Evolutionary conservation across 768 basidiomycete genomes (phyloP).

Genomic region (Lactarius sanguifluus): DNA sequence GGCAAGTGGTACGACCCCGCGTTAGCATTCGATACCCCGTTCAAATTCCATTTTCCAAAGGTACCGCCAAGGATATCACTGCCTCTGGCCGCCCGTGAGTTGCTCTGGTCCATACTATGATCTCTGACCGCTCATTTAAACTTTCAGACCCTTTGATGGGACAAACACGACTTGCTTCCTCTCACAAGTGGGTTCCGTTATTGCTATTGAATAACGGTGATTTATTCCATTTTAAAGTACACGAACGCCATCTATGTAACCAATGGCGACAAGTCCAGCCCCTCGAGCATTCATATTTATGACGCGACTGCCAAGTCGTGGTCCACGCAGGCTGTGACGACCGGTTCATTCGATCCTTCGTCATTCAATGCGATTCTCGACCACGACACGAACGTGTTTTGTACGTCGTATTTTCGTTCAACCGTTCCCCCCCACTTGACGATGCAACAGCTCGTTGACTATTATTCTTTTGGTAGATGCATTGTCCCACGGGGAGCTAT

Average conservation of each 20-base stretch:
- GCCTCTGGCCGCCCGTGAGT: slow-evolving; percentile 75
- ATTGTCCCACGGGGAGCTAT: slow-evolving; percentile 63
- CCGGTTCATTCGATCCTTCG: slow-evolving; percentile 58
- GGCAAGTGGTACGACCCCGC: slow-evolving; percentile 47
- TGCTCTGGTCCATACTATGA: neutral
- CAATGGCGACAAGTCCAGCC: slow-evolving; percentile 69
- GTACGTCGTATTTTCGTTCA: slow-evolving; percentile 41
- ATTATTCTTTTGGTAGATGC: slow-evolving; percentile 50
- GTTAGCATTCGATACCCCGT: neutral
- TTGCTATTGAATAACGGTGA: neutral
- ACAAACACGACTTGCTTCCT: slow-evolving; percentile 68
- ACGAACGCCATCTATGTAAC: slow-evolving; percentile 84
- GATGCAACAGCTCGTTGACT: neutral
- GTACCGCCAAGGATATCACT: slow-evolving; percentile 66
- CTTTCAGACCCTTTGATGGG: slow-evolving; percentile 61
- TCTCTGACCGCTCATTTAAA: neutral
- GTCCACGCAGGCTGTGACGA: slow-evolving; percentile 66
- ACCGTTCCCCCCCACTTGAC: slow-evolving; percentile 11
- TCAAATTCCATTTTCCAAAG: slow-evolving; percentile 32
- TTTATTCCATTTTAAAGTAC: slow-evolving; percentile 47
- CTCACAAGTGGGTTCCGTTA: slow-evolving; percentile 49
- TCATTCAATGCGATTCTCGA: slow-evolving; percentile 77
- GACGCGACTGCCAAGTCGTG: slow-evolving; percentile 70
- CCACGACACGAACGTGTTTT: slow-evolving; percentile 93
- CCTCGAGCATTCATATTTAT: slow-evolving; percentile 76